Conservation (phyloP, 2,329 filamentous ascomycete species). For the Trichophaea hybrida region DNA sequence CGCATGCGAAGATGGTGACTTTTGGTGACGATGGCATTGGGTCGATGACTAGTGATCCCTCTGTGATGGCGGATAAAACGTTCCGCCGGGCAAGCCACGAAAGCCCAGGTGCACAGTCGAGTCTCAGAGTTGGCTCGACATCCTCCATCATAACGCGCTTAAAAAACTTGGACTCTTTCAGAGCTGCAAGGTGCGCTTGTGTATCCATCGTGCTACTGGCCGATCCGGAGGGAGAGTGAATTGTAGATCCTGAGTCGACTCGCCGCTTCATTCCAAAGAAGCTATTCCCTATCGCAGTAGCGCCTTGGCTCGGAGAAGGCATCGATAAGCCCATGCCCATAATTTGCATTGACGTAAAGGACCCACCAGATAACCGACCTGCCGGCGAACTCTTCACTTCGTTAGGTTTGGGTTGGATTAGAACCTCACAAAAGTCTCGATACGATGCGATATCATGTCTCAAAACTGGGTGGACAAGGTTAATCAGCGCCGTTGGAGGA, state of each 20-base stretch:
- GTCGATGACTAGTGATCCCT: conserved; percentile 78
- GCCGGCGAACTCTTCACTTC: background rate
- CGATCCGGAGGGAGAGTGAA: background rate
- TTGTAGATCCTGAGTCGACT: background rate
- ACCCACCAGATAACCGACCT: conserved; percentile 49
- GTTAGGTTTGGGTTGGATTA: conserved; percentile 44
- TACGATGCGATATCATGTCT: conserved; percentile 68
- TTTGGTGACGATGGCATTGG: conserved; percentile 39
- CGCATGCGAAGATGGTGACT: conserved; percentile 44
- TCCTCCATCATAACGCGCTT: conserved; percentile 81
- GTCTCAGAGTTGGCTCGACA: conserved; percentile 79
- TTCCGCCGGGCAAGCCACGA: conserved; percentile 85
- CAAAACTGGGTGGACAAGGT: conserved; percentile 69
- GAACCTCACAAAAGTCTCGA: conserved; percentile 73
- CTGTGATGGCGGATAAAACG: conserved; percentile 67
- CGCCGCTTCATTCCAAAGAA: conserved; percentile 2
- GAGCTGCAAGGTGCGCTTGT: background rate
- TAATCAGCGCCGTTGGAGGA: conserved; percentile 58
- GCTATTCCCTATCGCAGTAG: background rate
- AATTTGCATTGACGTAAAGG: conserved; percentile 41
- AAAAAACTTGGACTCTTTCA: conserved; percentile 90
- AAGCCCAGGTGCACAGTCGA: conserved; percentile 78
- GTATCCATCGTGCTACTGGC: background rate
- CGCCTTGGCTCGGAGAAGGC: conserved; percentile 1
- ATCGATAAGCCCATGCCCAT: conserved; percentile 20